A percentile compares a stretch with the other conserved stretches of the same genome.
Conservation (phyloP, 441 rosid species). For the Flueggea neowawraea region DNA sequence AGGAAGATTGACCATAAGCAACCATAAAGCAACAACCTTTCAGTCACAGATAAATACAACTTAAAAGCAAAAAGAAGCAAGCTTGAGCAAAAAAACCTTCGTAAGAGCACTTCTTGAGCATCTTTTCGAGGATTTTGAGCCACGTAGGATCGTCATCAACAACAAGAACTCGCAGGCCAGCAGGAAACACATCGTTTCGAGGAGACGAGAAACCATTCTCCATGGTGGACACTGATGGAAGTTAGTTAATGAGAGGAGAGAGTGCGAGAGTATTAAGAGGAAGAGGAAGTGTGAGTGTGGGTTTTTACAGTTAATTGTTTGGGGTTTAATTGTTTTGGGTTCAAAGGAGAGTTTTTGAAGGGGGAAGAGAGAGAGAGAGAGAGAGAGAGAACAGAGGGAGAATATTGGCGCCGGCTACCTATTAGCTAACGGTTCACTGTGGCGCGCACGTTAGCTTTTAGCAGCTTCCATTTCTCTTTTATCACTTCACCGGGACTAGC, state of each 20-base stretch:
- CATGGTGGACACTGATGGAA: constrained; percentile 22
- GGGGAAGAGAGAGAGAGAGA: constrained; percentile 22
- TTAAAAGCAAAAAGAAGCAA: constrained; percentile 1
- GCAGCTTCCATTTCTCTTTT: not conserved
- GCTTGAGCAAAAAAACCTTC: constrained; percentile 48
- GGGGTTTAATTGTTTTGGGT: constrained; percentile 22
- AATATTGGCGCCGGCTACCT: no score
- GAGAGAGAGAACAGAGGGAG: no score
- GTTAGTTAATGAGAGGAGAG: not conserved
- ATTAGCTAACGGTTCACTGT: no score
- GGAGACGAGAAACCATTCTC: constrained; percentile 76
- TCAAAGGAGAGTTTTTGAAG: constrained; percentile 33
- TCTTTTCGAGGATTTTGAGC: constrained; percentile 93
- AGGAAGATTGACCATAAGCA: no score
- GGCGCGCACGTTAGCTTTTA: constrained; percentile 25
- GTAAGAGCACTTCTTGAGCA: constrained; percentile 91
- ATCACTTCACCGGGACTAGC: not conserved
- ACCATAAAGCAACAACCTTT: no score
- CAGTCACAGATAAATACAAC: not conserved
- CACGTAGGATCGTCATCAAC: constrained; percentile 96
- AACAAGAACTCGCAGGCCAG: constrained; percentile 87
- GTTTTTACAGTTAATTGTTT: constrained; percentile 17
- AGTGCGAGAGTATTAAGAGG: constrained; percentile 8
- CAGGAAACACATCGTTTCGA: constrained; percentile 52
- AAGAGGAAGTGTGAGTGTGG: constrained; percentile 17